Evolutionary conservation across 768 basidiomycete species (phyloP).

Genomic region (Lactarius sp.): DNA sequence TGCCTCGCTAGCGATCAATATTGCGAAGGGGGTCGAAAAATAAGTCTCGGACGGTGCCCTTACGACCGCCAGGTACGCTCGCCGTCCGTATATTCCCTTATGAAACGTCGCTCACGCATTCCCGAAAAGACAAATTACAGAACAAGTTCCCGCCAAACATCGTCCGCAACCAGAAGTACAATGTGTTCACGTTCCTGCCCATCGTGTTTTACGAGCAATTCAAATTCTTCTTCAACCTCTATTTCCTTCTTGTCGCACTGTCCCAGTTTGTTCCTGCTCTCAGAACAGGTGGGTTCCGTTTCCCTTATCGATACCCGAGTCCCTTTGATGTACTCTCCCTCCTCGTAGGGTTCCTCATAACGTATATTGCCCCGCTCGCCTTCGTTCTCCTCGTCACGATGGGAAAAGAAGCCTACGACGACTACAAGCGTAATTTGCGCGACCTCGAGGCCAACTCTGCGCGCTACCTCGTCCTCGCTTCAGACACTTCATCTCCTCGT

Average conservation of each 20-base stretch:
- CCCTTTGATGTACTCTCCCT: not conserved
- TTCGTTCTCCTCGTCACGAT: slow-evolving; percentile 94
- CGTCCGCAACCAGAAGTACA: slow-evolving; percentile 98
- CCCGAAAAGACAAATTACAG: slow-evolving; percentile 58
- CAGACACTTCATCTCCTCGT: slow-evolving; percentile 33
- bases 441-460: slow-evolving; percentile 95
- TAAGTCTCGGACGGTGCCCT: slow-evolving; percentile 72
- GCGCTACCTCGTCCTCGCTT: slow-evolving; percentile 79
- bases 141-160: slow-evolving; percentile 78
- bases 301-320: not conserved
- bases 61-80: slow-evolving; percentile 58
- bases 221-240: slow-evolving; percentile 99
- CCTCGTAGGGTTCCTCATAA: slow-evolving; percentile 81
- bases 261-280: slow-evolving; percentile 95
- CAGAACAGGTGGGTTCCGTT: slow-evolving; percentile 70
- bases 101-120: not conserved
- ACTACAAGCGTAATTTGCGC: slow-evolving; percentile 89
- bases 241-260: slow-evolving; percentile 94
- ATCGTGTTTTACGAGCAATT: slow-evolving; percentile 98
- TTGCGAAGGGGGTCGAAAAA: slow-evolving; percentile 44
- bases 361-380: slow-evolving; percentile 93
- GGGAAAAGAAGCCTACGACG: slow-evolving; percentile 98
- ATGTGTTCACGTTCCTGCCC: slow-evolving; percentile 92
- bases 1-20: slow-evolving; percentile 29
- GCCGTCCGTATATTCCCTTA: not conserved